Evolutionary conservation across 306 rosid genomes (phyloP).

Genomic region (Glycyrrhiza uralensis): DNA sequence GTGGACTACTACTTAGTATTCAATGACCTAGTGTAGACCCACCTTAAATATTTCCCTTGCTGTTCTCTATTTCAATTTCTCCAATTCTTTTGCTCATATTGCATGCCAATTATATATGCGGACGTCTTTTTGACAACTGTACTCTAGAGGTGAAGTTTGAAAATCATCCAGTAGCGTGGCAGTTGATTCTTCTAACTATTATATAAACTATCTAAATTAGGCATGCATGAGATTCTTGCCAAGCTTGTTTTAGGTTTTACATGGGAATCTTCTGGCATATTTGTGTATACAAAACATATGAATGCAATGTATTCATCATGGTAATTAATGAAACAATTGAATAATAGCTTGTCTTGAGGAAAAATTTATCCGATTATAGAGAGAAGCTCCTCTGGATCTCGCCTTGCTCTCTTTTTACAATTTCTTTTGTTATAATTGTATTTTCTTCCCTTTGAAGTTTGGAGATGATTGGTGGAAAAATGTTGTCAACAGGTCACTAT

Average conservation of each 20-base stretch:
- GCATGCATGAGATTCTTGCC: not conserved
- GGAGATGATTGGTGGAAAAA: slow-evolving; percentile 12
- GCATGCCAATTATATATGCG: not conserved
- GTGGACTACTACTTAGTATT: not conserved
- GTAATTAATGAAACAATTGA: not conserved
- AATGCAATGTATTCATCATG: not conserved
- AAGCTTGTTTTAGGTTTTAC: not conserved
- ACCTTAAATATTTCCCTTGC: not conserved
- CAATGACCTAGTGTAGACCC: not conserved
- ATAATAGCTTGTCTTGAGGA: not conserved
- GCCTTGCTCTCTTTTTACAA: not conserved
- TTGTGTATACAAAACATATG: not conserved
- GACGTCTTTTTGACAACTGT: not conserved
- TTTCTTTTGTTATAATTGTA: not conserved
- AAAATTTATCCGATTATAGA: not conserved
- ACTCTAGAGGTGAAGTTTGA: not conserved
- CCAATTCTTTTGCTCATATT: not conserved
- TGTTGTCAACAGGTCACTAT: not conserved
- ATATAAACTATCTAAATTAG: not conserved
- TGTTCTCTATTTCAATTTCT: not conserved
- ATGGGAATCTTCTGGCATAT: not conserved
- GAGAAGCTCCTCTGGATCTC: not conserved
- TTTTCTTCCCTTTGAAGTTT: not conserved
- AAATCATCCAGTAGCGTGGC: not conserved
- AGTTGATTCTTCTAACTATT: not conserved